phyloP scores from a whole-genome alignment of 1,284 basidiomycete species.

The Ustilago curta region DNA sequence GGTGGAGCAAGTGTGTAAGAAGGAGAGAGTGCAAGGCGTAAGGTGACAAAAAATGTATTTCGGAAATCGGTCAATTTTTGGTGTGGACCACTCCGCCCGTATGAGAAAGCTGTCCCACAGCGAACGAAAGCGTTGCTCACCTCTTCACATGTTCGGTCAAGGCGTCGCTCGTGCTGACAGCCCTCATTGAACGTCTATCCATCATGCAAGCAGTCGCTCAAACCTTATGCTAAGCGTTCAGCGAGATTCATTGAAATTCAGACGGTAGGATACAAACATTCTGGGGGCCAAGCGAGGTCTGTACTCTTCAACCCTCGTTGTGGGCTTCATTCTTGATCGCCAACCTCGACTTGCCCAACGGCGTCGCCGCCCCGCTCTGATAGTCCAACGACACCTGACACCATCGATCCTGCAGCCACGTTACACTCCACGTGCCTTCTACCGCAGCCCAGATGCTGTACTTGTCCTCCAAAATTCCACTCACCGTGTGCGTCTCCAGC shows the following conservation, averaged over 20 bases:
- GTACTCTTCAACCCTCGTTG: background rate
- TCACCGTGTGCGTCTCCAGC: slow-evolving; percentile 70
- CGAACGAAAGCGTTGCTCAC: slow-evolving; percentile 3
- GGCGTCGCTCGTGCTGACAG: background rate
- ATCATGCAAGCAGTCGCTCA: background rate
- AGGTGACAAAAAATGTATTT: background rate
- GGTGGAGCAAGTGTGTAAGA: background rate
- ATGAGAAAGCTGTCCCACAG: slow-evolving; percentile 2
- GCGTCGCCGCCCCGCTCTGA: slow-evolving; percentile 52
- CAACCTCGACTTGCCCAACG: slow-evolving; percentile 45
- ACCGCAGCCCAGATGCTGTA: slow-evolving; percentile 89
- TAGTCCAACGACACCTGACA: slow-evolving; percentile 72
- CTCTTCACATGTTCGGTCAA: background rate
- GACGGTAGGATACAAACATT: slow-evolving; percentile 6
- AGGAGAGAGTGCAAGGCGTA: background rate
- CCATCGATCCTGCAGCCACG: slow-evolving; percentile 83
- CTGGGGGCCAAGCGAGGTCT: background rate
- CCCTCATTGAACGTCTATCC: background rate
- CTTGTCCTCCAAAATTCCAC: slow-evolving; percentile 79
- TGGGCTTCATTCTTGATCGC: slow-evolving; percentile 37
- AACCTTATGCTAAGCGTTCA: background rate
- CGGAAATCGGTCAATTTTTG: slow-evolving; percentile 8
- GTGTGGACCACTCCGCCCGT: background rate
- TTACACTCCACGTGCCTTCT: slow-evolving; percentile 90
- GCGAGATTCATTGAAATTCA: background rate